Base-by-base conservation (phyloP, 2,329 filamentous ascomycete genomes). In the Coniochaeta sp. region DNA sequence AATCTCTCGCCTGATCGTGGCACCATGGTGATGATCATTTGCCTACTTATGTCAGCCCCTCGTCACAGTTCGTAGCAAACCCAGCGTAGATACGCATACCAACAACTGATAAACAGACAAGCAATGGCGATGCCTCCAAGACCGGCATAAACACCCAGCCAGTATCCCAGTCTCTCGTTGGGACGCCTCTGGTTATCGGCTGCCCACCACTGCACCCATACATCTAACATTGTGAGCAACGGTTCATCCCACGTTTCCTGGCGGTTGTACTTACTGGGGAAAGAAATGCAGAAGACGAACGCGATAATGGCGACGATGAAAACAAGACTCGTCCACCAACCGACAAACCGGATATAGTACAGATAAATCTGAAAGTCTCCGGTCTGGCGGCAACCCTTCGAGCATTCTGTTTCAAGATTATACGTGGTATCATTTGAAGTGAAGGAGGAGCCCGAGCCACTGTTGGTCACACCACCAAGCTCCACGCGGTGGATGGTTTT, bases 151-250 rank as follows among this genome's bases (percentile, higher is more conserved):
- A 71, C 58, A 0, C 68, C 68, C 3, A 70, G 58, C 56, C 68
- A 72, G 46, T 66, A 63, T 2, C 67, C 68, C 4, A 67, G 52
- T 1, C 58, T 55, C n/a, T 57, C 54, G 59, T 74, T 71, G 1
- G 71, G 70, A 20, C 64, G 56, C 0, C 57, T 50, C 4, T 65
- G 60, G 38, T 72, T 73, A 35, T 67, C 70, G 49, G 72, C 67
- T 0, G 73, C 67, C 75, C 71, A 78, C 61, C 72, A 71, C 52
- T 75, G 70, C 6, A 78, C 65, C 75, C 75, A 78, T 4, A 77
- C 59, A 5, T 61, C 65, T 69, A 32, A 14, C 26, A 33, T 45
- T 12, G 3, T 22, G n/a, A 42, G n/a, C 12, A 30, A n/a, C 2
- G 12, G 16, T 20, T 6, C n/a, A 22, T 24, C n/a, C 46, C 14